phyloP scores from a whole-genome alignment of 2,329 filamentous ascomycete genomes.

The Trichoderma sp. region DNA sequence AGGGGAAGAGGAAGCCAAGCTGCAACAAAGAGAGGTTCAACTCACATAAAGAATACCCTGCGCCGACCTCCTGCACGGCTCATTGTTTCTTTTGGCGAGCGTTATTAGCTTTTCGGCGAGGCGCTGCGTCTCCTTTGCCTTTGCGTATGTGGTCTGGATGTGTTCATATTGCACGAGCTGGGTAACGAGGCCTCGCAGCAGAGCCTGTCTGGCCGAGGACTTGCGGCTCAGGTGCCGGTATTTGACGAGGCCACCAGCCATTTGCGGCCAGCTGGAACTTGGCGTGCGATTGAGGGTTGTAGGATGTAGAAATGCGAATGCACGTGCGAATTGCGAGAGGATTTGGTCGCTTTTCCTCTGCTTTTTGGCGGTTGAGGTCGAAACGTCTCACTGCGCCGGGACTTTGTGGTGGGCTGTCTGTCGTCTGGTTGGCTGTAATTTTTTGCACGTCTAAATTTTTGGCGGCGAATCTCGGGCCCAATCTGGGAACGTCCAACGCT shows the following conservation, averaged over 20 bases:
- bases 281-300: neutral
- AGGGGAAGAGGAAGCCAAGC: neutral
- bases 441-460: constrained; percentile 35
- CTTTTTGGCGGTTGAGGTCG: neutral
- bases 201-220: constrained; percentile 83
- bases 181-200: constrained; percentile 93
- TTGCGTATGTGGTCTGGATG: constrained; percentile 92
- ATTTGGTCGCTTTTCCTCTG: neutral
- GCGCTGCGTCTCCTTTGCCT: constrained; percentile 94
- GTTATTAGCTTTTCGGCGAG: constrained; percentile 94
- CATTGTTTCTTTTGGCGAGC: constrained; percentile 87
- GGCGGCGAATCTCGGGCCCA: constrained; percentile 25
- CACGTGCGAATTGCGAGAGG: neutral
- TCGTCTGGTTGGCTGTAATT: constrained; percentile 24
- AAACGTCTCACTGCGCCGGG: neutral
- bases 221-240: constrained; percentile 85
- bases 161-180: constrained; percentile 91
- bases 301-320: neutral
- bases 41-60: constrained; percentile 76
- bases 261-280: constrained; percentile 37
- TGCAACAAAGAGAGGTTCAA: constrained; percentile 24
- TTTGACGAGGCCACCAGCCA: constrained; percentile 85
- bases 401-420: constrained; percentile 15
- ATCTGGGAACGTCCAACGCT: constrained; percentile 22
- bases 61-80: constrained; percentile 73